Conservation (phyloP, 2,329 filamentous ascomycete species). For the Hypocrella siamensis region DNA sequence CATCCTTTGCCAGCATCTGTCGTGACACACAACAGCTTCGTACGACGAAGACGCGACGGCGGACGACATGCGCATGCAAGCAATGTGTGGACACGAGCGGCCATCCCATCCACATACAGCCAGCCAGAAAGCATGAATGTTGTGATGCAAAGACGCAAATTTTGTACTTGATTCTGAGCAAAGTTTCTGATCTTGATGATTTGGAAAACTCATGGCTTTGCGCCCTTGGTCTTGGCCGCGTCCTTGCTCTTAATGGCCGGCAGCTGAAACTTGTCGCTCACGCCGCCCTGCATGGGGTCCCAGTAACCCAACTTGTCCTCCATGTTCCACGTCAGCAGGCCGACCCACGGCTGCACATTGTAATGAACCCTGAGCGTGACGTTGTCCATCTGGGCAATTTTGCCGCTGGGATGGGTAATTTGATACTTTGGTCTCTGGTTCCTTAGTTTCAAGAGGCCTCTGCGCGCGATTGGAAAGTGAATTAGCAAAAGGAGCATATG, state of each 20-base stretch:
- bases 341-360: constrained; percentile 97
- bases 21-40: too few relatives aligned
- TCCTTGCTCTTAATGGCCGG: constrained; percentile 49
- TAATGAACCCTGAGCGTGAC: constrained; percentile 74
- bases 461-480: constrained; percentile 12
- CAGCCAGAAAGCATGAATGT: too few relatives aligned
- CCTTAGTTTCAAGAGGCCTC: constrained; percentile 60
- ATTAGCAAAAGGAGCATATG: neutral
- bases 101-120: neutral
- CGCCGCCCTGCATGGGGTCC: constrained; percentile 49
- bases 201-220: neutral
- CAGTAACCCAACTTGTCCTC: constrained; percentile 40
- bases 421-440: constrained; percentile 94
- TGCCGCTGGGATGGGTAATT: constrained; percentile 76
- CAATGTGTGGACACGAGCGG: neutral
- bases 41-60: too few relatives aligned
- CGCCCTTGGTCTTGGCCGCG: constrained; percentile 7
- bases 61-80: too few relatives aligned
- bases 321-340: constrained; percentile 68
- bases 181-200: too few relatives aligned
- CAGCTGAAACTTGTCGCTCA: constrained; percentile 47
- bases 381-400: constrained; percentile 56
- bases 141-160: too few relatives aligned
- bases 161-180: too few relatives aligned
- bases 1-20: too few relatives aligned